A percentile compares a stretch with the other conserved stretches of the same genome.
Conservation (phyloP, 129 eudicot genomes). For the sunflower (Helianthus annuus) region DNA sequence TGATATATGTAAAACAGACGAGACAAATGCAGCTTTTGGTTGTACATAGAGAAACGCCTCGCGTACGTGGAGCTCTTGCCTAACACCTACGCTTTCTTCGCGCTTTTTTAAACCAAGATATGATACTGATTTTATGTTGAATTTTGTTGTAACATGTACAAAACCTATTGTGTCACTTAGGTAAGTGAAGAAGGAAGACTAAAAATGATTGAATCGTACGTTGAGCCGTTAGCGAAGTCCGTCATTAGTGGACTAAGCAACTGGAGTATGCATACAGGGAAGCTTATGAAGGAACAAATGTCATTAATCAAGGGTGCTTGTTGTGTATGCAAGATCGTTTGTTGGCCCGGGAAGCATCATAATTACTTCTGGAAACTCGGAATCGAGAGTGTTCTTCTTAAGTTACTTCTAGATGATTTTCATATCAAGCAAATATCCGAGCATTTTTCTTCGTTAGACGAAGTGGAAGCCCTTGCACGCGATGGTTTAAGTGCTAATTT, state of each 20-base stretch:
- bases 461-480: conserved; percentile 41
- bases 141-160: conserved; percentile 2
- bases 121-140: neutral
- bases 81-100: too few species aligned
- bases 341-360: conserved; percentile 86
- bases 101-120: neutral
- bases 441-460: conserved; percentile 34
- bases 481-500: conserved; percentile 39
- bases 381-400: conserved; percentile 54
- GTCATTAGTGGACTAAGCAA: conserved; percentile 45
- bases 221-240: conserved; percentile 61
- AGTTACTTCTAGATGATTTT: conserved; percentile 49
- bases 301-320: conserved; percentile 60
- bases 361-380: conserved; percentile 65
- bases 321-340: conserved; percentile 69
- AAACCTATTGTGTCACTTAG: conserved; percentile 38
- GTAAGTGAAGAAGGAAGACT: conserved; percentile 52
- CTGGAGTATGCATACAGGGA: conserved; percentile 44
- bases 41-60: too few species aligned
- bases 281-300: conserved; percentile 47
- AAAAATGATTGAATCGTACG: conserved; percentile 49
- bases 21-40: too few species aligned
- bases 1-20: too few species aligned
- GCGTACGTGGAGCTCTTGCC: too few species aligned
- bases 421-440: conserved; percentile 28